Evolutionary conservation across 1,284 basidiomycete species (phyloP).

Genomic region (Amylostereum chailletii): DNA sequence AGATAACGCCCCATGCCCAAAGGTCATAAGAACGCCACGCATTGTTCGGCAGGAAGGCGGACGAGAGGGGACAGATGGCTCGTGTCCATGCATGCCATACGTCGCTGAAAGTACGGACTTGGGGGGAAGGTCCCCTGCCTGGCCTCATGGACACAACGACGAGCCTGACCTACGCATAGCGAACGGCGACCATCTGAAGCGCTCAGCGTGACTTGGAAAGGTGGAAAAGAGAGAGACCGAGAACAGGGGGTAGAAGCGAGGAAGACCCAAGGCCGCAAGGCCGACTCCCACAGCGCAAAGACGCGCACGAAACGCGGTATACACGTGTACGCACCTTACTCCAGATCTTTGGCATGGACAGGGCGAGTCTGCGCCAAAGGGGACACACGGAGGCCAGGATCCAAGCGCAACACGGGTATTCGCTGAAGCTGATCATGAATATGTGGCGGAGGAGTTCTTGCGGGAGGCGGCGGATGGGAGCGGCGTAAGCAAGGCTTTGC

Average conservation of each 20-base stretch:
- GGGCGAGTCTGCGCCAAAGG: constrained; percentile 50
- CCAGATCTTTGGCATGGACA: constrained; percentile 61
- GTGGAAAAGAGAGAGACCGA: background rate
- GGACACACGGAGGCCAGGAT: constrained; percentile 54
- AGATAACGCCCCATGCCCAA: no score
- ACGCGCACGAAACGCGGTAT: background rate
- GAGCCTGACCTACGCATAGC: no score
- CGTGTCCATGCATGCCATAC: no score
- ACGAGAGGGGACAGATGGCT: no score
- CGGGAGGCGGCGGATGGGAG: constrained; percentile 60
- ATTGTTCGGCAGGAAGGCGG: no score
- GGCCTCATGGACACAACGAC: no score
- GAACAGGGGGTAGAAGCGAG: constrained; percentile 8
- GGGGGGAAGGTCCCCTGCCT: no score
- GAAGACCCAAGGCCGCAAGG: constrained; percentile 4
- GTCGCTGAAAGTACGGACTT: no score
- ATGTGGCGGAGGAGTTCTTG: constrained; percentile 57
- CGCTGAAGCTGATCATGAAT: constrained; percentile 57
- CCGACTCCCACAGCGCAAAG: constrained; percentile 8
- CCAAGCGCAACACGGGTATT: constrained; percentile 62
- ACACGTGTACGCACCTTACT: constrained; percentile 47
- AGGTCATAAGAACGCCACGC: background rate
- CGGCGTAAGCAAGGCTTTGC: constrained; percentile 49
- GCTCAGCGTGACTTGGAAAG: no score
- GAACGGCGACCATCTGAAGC: no score